Conservation (phyloP, 768 basidiomycete species). For the Mycena indigotica region DNA sequence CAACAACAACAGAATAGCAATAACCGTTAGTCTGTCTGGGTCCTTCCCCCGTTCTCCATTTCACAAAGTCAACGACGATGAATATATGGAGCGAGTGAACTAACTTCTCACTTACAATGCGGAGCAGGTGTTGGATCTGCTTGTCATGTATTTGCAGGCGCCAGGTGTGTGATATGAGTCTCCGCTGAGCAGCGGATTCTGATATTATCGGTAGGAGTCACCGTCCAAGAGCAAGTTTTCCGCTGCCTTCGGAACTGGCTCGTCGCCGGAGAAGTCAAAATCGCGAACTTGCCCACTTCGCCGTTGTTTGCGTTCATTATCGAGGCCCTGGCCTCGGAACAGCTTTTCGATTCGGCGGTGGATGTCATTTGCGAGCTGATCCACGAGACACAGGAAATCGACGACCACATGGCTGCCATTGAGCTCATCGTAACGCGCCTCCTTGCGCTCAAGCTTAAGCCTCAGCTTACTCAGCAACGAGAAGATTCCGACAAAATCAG, state of each 20-base stretch:
- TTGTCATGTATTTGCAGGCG: slow-evolving; percentile 89
- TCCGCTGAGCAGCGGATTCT: too few relatives aligned
- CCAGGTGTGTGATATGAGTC: slow-evolving; percentile 73
- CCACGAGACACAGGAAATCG: slow-evolving; percentile 97
- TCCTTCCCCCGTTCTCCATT: too few relatives aligned
- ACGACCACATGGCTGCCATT: slow-evolving; percentile 90
- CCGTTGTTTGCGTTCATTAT: slow-evolving; percentile 84
- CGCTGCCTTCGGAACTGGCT: slow-evolving; percentile 87
- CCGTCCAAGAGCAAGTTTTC: slow-evolving; percentile 85
- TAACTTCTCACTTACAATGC: slow-evolving; percentile 70
- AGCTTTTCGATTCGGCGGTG: slow-evolving; percentile 91
- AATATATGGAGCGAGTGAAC: slow-evolving; percentile 64
- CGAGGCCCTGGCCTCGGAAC: slow-evolving; percentile 78
- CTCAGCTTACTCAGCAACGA: slow-evolving; percentile 56
- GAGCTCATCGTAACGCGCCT: slow-evolving; percentile 87
- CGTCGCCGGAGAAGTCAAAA: slow-evolving; percentile 78
- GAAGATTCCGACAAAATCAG: slow-evolving; percentile 88
- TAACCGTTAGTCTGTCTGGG: slow-evolving; percentile 77
- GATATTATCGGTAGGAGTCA: slow-evolving; percentile 91
- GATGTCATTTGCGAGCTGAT: slow-evolving; percentile 93
- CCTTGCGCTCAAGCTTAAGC: slow-evolving; percentile 69
- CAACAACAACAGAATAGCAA: slow-evolving; percentile 82
- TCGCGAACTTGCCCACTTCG: slow-evolving; percentile 63
- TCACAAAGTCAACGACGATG: slow-evolving; percentile 66
- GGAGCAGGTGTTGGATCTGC: slow-evolving; percentile 69